Conservation (phyloP, 129 eudicot species). For the Heracleum sosnowskyi region DNA sequence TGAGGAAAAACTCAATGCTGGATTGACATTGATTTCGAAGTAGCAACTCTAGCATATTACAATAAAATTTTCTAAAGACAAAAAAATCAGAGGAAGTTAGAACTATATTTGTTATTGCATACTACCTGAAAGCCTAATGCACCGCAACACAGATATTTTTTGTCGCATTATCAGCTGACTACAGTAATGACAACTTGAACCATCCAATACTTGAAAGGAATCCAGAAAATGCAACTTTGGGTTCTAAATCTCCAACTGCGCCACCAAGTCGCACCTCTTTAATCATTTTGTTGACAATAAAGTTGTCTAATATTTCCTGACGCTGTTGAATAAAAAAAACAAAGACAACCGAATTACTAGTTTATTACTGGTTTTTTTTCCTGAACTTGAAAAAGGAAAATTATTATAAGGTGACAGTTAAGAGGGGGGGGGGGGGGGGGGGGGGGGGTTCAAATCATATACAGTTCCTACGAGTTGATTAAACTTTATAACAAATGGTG, state of each 20-base stretch:
- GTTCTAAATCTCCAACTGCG: neutral
- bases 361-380: neutral
- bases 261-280: neutral
- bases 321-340: conserved; percentile 38
- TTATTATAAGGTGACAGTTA: neutral
- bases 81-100: neutral
- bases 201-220: conserved; percentile 4
- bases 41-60: neutral
- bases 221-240: neutral
- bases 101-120: conserved; percentile 6
- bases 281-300: conserved; percentile 82
- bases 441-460: neutral
- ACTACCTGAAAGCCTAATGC: neutral
- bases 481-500: neutral
- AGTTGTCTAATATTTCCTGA: conserved; percentile 96
- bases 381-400: neutral
- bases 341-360: neutral
- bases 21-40: neutral
- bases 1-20: neutral
- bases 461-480: neutral
- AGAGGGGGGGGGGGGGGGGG: neutral
- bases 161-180: neutral
- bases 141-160: neutral
- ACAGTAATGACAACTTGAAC: conserved; percentile 1
- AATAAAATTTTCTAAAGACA: neutral